Evolutionary conservation across 768 basidiomycete genomes (phyloP).

Genomic region (Tulasnella sp.): DNA sequence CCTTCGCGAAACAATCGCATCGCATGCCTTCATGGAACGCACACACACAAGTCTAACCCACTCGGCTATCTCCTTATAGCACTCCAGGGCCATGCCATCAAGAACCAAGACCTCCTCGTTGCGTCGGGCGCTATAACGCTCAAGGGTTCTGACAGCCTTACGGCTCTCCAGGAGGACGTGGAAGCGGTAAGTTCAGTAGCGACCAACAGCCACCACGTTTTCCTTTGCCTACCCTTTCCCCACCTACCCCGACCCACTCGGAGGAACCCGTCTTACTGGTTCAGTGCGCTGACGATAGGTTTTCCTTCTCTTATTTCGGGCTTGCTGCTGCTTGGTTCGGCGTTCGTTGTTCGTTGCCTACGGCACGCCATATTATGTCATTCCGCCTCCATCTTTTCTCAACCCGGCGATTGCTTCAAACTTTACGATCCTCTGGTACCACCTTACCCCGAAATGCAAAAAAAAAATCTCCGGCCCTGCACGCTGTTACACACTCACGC

Average conservation of each 20-base stretch:
- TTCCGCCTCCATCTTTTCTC: not conserved
- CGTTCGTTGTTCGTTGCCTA: not conserved
- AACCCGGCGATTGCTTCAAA: conserved; percentile 28
- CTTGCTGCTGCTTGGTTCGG: not conserved
- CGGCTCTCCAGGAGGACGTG: conserved; percentile 86
- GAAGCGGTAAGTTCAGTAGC: conserved; percentile 60
- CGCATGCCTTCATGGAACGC: no score
- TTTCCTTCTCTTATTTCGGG: not conserved
- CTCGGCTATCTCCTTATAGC: conserved; percentile 46
- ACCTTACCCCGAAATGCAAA: not conserved
- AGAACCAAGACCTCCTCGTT: conserved; percentile 89
- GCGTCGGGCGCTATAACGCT: conserved; percentile 83
- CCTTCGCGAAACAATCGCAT: not conserved
- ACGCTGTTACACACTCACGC: not conserved
- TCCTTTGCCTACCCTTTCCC: not conserved
- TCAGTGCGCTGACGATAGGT: not conserved
- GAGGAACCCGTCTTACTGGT: conserved; percentile 30
- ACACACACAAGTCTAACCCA: not conserved
- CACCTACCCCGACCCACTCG: not conserved
- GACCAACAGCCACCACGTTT: not conserved
- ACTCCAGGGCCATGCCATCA: conserved; percentile 95
- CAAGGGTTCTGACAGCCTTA: conserved; percentile 75
- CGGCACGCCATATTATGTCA: conserved; percentile 10
- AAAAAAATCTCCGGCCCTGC: conserved; percentile 32
- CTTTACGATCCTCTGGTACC: not conserved